A percentile compares a stretch with the other conserved stretches of the same genome.
Evolutionary conservation across 805 yeast genomes (phyloP).

Genomic region (Candida germanica): DNA sequence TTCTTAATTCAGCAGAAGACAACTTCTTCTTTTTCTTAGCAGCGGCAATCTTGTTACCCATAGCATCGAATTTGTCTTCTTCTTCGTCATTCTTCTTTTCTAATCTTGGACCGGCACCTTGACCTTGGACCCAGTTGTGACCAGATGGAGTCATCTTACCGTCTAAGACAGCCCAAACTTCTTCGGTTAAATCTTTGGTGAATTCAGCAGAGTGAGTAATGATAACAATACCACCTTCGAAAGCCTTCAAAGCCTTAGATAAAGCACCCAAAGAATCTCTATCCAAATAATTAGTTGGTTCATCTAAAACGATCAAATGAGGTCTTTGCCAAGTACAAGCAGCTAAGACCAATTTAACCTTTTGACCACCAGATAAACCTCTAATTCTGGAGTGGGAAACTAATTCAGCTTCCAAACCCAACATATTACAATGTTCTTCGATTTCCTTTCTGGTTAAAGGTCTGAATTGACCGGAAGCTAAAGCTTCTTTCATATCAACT

Average conservation of each 20-base stretch:
- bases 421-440: slow-evolving; percentile 97
- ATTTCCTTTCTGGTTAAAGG: slow-evolving; percentile 99
- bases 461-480: slow-evolving; percentile 99
- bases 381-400: slow-evolving; percentile 99
- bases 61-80: slow-evolving; percentile 98
- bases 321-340: slow-evolving; percentile 99
- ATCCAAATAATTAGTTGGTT: slow-evolving; percentile 97
- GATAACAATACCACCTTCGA: slow-evolving; percentile 99
- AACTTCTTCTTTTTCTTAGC: slow-evolving; percentile 96
- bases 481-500: slow-evolving; percentile 99
- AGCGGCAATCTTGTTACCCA: slow-evolving; percentile 99
- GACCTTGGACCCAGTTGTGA: slow-evolving; percentile 99
- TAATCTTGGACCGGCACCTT: slow-evolving; percentile 99
- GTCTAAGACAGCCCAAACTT: slow-evolving; percentile 99
- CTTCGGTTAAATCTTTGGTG: slow-evolving; percentile 99
- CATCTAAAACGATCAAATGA: slow-evolving; percentile 98
- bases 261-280: slow-evolving; percentile 99
- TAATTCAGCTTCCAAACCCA: slow-evolving; percentile 98
- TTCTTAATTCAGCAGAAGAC: slow-evolving; percentile 98
- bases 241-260: slow-evolving; percentile 96
- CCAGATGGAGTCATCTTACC: slow-evolving; percentile 99
- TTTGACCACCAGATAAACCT: slow-evolving; percentile 99
- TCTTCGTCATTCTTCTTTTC: slow-evolving; percentile 96
- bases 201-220: slow-evolving; percentile 99
- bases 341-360: slow-evolving; percentile 98